phyloP scores from a whole-genome alignment of 768 basidiomycete genomes.

The Hericium erinaceus region DNA sequence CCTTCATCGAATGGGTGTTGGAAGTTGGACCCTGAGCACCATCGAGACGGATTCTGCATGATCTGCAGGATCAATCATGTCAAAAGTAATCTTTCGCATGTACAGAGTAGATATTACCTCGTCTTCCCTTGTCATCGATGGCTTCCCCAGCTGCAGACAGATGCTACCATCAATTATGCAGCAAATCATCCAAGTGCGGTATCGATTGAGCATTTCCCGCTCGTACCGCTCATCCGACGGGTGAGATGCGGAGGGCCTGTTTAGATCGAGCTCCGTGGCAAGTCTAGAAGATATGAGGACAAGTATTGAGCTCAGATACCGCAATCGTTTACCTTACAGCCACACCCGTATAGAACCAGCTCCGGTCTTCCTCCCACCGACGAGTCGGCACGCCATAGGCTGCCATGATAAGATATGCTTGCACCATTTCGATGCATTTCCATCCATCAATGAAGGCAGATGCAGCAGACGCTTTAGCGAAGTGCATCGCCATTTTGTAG shows the following conservation, averaged over 20 bases:
- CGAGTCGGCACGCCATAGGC: constrained; percentile 54
- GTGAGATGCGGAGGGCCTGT: constrained; percentile 37
- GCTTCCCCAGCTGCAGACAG: constrained; percentile 69
- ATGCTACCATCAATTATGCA: constrained; percentile 68
- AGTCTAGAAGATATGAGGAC: constrained; percentile 31
- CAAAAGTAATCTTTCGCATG: constrained; percentile 23
- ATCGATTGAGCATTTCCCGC: constrained; percentile 60
- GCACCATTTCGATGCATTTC: constrained; percentile 68
- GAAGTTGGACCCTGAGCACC: constrained; percentile 19
- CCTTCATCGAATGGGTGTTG: constrained; percentile 20
- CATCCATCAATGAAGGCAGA: constrained; percentile 50
- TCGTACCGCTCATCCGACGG: constrained; percentile 43
- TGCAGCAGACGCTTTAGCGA: constrained; percentile 53
- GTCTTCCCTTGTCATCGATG: constrained; percentile 55
- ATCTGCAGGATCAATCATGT: constrained; percentile 29
- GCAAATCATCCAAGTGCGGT: constrained; percentile 68
- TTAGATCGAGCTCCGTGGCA: constrained; percentile 62
- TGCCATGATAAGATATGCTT: constrained; percentile 64
- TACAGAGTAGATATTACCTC: constrained; percentile 31
- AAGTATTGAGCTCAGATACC: not conserved
- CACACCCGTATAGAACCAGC: constrained; percentile 65
- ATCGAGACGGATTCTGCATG: constrained; percentile 16
- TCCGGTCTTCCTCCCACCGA: constrained; percentile 62
- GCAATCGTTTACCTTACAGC: constrained; percentile 42
- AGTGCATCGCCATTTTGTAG: constrained; percentile 48